Evolutionary conservation across 768 basidiomycete genomes (phyloP), one percentile per base, ranked within the genome.

Genomic region (Fomitopsis pulvina): DNA sequence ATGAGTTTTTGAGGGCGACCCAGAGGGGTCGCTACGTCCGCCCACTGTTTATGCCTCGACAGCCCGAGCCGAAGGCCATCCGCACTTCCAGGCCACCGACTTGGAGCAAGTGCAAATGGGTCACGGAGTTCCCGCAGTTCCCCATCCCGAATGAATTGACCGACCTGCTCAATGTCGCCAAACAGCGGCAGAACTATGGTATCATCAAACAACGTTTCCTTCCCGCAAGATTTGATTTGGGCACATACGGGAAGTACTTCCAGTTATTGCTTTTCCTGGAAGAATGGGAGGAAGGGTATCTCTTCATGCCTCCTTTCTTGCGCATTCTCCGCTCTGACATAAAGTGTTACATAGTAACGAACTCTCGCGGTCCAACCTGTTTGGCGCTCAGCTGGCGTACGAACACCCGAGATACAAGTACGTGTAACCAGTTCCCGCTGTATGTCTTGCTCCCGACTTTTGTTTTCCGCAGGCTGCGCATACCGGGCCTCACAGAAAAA

Each of bases 401-500:
- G 22, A 61, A 70, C 51, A 67, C 67, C 21, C 65, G 70, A 22
- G 78, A 79, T 59, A 66, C 72, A 76, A 75, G 53, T 50, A 71
- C 47, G 26, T 20, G 2, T 7, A 25, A 32, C 1, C 16, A 11
- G 12, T n/a, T n/a, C n/a, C n/a, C n/a, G n/a, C n/a, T n/a, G n/a
- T n/a, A n/a, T n/a, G n/a, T n/a, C n/a, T n/a, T n/a, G n/a, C n/a
- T n/a, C n/a, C n/a, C n/a, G n/a, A n/a, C n/a, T n/a, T n/a, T n/a
- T n/a, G n/a, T n/a, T n/a, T n/a, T n/a, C n/a, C n/a, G 14, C 20
- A 81, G 79, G 21, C 62, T 83, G 3, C 47, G 65, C 27, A 78
- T 83, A 6, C 69, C 75, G 28, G 80, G 80, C 3, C 65, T 82
- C 1, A 77, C 75, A 5, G 79, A 82, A 61, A 74, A 75, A 44